These are phyloP conservation scores for Mallotus repandus DNA, from an alignment of 441 rosid genomes.

Conservation along the genomic window DNA sequence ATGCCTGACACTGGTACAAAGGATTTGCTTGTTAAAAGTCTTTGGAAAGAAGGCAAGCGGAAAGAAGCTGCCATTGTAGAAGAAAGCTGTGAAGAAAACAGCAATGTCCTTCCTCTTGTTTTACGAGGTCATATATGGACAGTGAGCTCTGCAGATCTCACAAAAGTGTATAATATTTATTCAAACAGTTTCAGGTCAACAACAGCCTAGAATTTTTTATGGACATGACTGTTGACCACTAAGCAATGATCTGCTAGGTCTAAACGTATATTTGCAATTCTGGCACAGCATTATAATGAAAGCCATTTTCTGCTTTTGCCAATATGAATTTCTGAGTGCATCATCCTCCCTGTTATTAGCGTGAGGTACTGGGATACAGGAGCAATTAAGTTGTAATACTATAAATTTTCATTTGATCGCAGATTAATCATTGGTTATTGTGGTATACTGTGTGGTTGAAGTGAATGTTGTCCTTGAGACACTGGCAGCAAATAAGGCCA, in stretches of 20 bases:
- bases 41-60: slow-evolving; percentile 90
- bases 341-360: background rate
- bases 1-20: slow-evolving; percentile 66
- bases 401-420: background rate
- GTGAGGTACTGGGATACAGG: background rate
- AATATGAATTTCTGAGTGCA: background rate
- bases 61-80: slow-evolving; percentile 81
- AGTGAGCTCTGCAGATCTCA: slow-evolving; percentile 65
- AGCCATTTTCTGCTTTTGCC: background rate
- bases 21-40: slow-evolving; percentile 79
- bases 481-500: background rate
- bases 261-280: background rate
- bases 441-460: background rate
- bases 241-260: background rate
- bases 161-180: slow-evolving; percentile 54
- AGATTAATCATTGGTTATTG: background rate
- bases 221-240: background rate
- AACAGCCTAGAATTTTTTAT: slow-evolving; percentile 16
- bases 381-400: background rate
- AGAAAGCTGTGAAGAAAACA: slow-evolving; percentile 51
- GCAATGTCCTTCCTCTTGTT: slow-evolving; percentile 48
- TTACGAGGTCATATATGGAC: slow-evolving; percentile 78
- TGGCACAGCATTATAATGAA: background rate
- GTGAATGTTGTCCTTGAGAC: background rate
- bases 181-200: slow-evolving; percentile 37